Evolutionary conservation across 139 green algal genomes (phyloP).

Genomic region (Closterium sp.): DNA sequence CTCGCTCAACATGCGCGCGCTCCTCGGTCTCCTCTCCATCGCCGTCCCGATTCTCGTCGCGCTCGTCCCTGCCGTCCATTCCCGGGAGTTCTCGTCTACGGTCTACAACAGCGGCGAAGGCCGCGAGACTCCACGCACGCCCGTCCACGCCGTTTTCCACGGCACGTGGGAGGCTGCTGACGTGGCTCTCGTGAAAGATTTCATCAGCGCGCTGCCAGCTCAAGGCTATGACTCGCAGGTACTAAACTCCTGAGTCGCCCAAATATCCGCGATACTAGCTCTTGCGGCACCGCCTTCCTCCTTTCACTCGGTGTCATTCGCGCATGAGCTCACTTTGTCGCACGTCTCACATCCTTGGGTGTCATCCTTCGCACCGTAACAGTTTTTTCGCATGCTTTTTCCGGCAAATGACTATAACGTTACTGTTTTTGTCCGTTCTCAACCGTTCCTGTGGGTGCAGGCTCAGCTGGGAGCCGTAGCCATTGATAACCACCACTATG

Average conservation of each 20-base stretch:
- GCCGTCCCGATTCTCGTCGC: neutral
- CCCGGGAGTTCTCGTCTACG: neutral
- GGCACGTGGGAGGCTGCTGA: neutral
- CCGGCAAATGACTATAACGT: too few species aligned
- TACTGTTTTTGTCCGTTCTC: too few species aligned
- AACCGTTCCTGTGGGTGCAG: too few species aligned
- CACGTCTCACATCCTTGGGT: too few species aligned
- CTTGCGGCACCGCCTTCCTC: too few species aligned
- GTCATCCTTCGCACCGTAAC: too few species aligned
- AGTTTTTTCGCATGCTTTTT: too few species aligned
- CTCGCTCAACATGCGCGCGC: neutral
- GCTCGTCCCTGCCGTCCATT: neutral
- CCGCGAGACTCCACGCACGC: neutral
- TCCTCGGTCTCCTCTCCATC: neutral
- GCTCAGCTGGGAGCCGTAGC: neutral
- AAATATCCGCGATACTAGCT: too few species aligned
- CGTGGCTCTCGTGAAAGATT: neutral
- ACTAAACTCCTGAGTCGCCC: too few species aligned
- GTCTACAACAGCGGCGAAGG: neutral
- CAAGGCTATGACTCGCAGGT: neutral
- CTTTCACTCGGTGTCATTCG: too few species aligned
- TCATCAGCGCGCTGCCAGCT: neutral
- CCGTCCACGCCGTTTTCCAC: neutral
- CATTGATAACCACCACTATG: neutral
- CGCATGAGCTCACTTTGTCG: too few species aligned